Base-by-base conservation (phyloP, 192 early-diverging fungal species). In the Phycomyces nitens region DNA sequence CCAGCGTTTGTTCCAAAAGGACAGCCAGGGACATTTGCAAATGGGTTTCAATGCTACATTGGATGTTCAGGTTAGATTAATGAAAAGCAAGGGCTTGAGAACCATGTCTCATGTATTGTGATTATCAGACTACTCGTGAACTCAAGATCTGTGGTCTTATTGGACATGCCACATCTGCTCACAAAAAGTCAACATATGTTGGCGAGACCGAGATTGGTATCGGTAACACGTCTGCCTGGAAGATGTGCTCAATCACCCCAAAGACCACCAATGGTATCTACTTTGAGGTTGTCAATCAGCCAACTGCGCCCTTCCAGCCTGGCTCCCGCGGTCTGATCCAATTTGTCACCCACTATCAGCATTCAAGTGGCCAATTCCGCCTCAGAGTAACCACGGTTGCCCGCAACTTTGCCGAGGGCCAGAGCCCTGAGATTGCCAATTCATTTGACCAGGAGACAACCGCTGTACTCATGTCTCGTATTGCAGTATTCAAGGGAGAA, bases 191-290 rank as follows among this genome's bases (percentile, higher is more conserved):
- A 0, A 76, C 92, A 0, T 90, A 83, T 59, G 95, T 99, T 40
- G 92, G 93, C 12, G 97, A 99, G 72, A 98, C 97, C 6, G 97
- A 98, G 73, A 99, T 99, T 73, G 97, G 97, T 65, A 91, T 99
- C 66, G 92, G 93, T 54, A 90, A 89, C 62, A 99, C 97, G 18
- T 93, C 89, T 39, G 89, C 92, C 16, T 99, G 97, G 97, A 93
- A 93, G 60, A 88, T 98, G 76, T 93, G 95, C 64, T 84, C 88
- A 1, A 78, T 99, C 18, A 92, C 86, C 6, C 86, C 91, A 18
- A 89, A 84, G 60, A 91, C 97, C 0, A 94, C 94, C 47, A 82
- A 86, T 29, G 95, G 78, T 18, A 74, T 99, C 26, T 98, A 98
- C 78, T 99, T 99, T 84, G 97, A 99, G 74, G 93, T 98, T 16